Base-by-base conservation (phyloP, 768 basidiomycete species). In the Lentinus tigrinus region DNA sequence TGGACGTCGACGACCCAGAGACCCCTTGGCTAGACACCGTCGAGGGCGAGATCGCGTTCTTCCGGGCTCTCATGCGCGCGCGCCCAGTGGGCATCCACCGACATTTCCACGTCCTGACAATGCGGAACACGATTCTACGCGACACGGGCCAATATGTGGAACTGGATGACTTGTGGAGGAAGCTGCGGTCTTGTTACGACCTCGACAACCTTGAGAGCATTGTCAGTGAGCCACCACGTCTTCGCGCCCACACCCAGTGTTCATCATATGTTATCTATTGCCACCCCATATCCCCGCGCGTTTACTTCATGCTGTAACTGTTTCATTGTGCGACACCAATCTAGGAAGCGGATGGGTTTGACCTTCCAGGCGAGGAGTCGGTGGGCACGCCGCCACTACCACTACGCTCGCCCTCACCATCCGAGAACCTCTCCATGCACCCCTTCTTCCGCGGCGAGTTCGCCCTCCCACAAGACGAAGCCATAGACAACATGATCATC, bases 1-100 rank as follows among this genome's bases (percentile, higher is more conserved):
- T 67, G 66, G 61, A 60, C 11, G 59, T 57, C n/a, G 61, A 60
- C 48, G 61, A 60, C 31, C 39, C 52, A 13, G 44, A 52, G 9
- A 38, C 39, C 2, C 54, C 72, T 23, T 86, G 88, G 67, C 83
- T 94, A 39, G 80, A 87, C 67, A 85, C 82, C 7, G 82, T 91
- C 52, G 84, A 87, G 64, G 93, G 93, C 39, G 93, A 95, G 71
- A 90, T 93, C 47, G 80, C 89, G 9, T 89, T 95, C 73, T 93
- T 94, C 69, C 83, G 88, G 49, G 88, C 89, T 7, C 77, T 93
- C 52, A 90, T 89, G 81, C 85, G 85, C 44, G 82, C 90, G 17
- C 80, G 93, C 54, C 93, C 93, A 0, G 83, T 94, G 53, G 93
- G 93, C 43, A 84, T 88, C 31, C 88, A 94, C 72, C 85, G 85